Conservation (phyloP, 1,284 basidiomycete genomes). For the Thecaphora thlaspeos region DNA sequence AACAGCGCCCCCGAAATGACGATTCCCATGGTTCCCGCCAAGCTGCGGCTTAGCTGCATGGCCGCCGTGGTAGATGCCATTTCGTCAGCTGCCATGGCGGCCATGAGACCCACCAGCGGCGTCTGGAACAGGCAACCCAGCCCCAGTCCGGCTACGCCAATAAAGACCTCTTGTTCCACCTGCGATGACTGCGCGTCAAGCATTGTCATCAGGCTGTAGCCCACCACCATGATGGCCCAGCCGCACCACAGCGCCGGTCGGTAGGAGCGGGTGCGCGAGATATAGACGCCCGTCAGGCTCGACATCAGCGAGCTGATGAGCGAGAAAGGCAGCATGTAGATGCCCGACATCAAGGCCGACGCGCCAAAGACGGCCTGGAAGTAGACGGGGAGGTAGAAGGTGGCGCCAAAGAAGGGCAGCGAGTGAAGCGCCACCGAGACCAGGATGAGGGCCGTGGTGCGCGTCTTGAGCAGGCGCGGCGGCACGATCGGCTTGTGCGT, state of each 20-base stretch:
- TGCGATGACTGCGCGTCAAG: constrained; percentile 18
- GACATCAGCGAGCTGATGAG: constrained; percentile 67
- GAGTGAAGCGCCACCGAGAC: constrained; percentile 69
- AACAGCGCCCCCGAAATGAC: constrained; percentile 43
- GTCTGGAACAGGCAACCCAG: constrained; percentile 50
- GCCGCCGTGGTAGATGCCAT: constrained; percentile 33
- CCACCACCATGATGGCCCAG: constrained; percentile 36
- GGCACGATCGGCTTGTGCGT: constrained; percentile 73
- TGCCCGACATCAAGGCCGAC: constrained; percentile 72
- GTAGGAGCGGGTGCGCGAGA: constrained; percentile 68
- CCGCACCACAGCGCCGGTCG: constrained; percentile 66
- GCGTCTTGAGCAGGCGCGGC: constrained; percentile 74
- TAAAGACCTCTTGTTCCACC: constrained; percentile 24
- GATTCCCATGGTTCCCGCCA: constrained; percentile 46
- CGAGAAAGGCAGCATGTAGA: constrained; percentile 73
- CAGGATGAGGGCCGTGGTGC: constrained; percentile 71
- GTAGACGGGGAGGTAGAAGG: constrained; percentile 64
- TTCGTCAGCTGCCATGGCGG: constrained; percentile 44
- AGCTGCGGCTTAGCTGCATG: constrained; percentile 34
- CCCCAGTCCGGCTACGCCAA: constrained; percentile 42
- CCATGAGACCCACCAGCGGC: constrained; percentile 43
- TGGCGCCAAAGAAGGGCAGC: constrained; percentile 65
- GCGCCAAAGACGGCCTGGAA: constrained; percentile 73
- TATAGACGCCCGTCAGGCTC: constrained; percentile 65
- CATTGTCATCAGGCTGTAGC: constrained; percentile 39